Base-by-base conservation (phyloP, 192 early-diverging fungal genomes). In the Funneliformis geosporum region DNA sequence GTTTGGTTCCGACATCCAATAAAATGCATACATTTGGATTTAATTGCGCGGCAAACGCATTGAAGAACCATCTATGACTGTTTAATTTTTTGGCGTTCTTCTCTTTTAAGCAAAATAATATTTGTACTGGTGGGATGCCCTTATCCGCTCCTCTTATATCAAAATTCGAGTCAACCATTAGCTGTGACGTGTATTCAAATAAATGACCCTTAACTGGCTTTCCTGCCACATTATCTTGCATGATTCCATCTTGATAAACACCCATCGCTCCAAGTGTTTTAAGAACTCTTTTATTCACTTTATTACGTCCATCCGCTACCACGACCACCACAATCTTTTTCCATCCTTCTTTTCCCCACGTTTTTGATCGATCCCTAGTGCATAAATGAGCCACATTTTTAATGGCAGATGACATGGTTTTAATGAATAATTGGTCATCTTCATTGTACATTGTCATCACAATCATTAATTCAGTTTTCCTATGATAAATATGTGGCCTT, bases 1-100 rank as follows among this genome's bases (percentile, higher is more conserved):
- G 95, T 74, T 94, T 92, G 72, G 97, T 98, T 9, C 97, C 97
- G 38, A 97, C 97, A 82, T 98, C 97, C 42, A 98, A 87, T 12
- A 98, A 86, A 64, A 98, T 90, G 76, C 96, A 97, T 28, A 98
- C 91, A 69, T 95, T 94, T 59, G 96, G 96, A 39, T 92, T 84
- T 78, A 98, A 82, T 18, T 95, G 82, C 21, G 87, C 84, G 8
- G 93, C 91, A 82, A 98, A 96, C 21, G 96, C 96, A 81, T 96
- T 96, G 84, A 98, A 98, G 88, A 98, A 98, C 96, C 96, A 98
- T 73, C 96, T 90, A 82, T 98, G 96, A 27, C 93, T 95, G 86
- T 98, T 98, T 90, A 98, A 95, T 85, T 94, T 91, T 75, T 98
- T 98, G 21, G 90, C 90, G 85, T 98, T 98, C 83, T 95, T 88